Evolutionary conservation across 1,139 yeast species (phyloP).

Genomic region (Ashbya aceris): DNA sequence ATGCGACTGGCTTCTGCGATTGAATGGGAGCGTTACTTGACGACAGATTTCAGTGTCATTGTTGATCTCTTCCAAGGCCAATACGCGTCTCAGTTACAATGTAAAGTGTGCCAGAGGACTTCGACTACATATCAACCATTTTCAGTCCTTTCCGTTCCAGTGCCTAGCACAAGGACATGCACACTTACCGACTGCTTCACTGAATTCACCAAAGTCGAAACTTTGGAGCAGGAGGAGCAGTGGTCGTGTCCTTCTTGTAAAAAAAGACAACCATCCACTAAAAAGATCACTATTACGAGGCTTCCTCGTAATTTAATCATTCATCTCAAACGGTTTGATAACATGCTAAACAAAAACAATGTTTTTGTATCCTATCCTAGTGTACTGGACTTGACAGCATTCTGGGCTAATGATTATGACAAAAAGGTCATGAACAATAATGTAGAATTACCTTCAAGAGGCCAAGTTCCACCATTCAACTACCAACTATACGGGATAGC

Average conservation of each 20-base stretch:
- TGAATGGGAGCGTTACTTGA: constrained; percentile 90
- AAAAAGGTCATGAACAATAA: constrained; percentile 14
- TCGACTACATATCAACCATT: constrained; percentile 86
- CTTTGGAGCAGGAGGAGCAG: constrained; percentile 70
- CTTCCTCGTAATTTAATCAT: constrained; percentile 64
- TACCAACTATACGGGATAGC: constrained; percentile 79
- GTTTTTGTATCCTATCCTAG: constrained; percentile 34
- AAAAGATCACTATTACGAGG: constrained; percentile 59
- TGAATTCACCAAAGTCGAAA: constrained; percentile 58
- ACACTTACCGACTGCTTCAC: constrained; percentile 55
- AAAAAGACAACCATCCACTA: constrained; percentile 54
- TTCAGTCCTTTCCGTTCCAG: constrained; percentile 66
- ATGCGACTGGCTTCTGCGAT: constrained; percentile 80
- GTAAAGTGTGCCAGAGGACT: constrained; percentile 65
- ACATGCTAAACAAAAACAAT: constrained; percentile 30
- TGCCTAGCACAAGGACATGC: constrained; percentile 35
- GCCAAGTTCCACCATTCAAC: constrained; percentile 70
- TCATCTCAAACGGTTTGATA: constrained; percentile 71
- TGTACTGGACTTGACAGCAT: constrained; percentile 58
- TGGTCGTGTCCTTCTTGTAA: constrained; percentile 88
- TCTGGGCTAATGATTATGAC: constrained; percentile 55
- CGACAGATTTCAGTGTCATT: constrained; percentile 73
- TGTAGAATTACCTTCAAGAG: constrained; percentile 49
- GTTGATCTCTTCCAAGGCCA: constrained; percentile 90
- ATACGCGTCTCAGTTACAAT: constrained; percentile 67